Evolutionary conservation across 805 yeast genomes (phyloP).

Genomic region (Torulaspora microellipsoides): DNA sequence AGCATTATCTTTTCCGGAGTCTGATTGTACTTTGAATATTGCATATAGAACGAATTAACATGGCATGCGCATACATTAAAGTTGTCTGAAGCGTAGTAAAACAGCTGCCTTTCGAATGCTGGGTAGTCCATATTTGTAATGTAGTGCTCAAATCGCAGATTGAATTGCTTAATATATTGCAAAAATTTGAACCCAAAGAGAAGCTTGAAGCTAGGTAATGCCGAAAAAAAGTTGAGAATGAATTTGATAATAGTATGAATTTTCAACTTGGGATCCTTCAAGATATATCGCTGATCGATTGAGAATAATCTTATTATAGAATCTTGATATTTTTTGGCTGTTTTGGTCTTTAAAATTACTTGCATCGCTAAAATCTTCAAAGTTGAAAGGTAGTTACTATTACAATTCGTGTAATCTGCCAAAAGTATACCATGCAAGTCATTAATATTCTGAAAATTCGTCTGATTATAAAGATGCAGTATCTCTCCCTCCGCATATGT

Average conservation of each 20-base stretch:
- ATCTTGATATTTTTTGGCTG: constrained; percentile 6
- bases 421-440: constrained; percentile 21
- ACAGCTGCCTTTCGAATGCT: constrained; percentile 20
- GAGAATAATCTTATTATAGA: constrained; percentile 22
- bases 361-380: constrained; percentile 31
- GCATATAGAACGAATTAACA: constrained; percentile 17
- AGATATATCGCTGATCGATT: constrained; percentile 24
- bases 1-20: constrained; percentile 21
- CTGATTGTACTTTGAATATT: constrained; percentile 15
- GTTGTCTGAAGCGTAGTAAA: constrained; percentile 1
- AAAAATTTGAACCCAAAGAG: constrained; percentile 31
- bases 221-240: constrained; percentile 24
- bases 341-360: constrained; percentile 21
- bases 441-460: constrained; percentile 14
- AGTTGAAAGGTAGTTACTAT: constrained; percentile 22
- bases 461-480: constrained; percentile 22
- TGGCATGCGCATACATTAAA: not conserved
- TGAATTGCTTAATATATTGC: constrained; percentile 26
- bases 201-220: constrained; percentile 18
- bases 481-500: constrained; percentile 17
- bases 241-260: constrained; percentile 24
- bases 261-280: constrained; percentile 18
- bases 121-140: constrained; percentile 21
- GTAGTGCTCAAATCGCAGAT: constrained; percentile 19
- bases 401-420: constrained; percentile 23